phyloP scores from a whole-genome alignment of 2,329 filamentous ascomycete species.

The Boeremia exigua region DNA sequence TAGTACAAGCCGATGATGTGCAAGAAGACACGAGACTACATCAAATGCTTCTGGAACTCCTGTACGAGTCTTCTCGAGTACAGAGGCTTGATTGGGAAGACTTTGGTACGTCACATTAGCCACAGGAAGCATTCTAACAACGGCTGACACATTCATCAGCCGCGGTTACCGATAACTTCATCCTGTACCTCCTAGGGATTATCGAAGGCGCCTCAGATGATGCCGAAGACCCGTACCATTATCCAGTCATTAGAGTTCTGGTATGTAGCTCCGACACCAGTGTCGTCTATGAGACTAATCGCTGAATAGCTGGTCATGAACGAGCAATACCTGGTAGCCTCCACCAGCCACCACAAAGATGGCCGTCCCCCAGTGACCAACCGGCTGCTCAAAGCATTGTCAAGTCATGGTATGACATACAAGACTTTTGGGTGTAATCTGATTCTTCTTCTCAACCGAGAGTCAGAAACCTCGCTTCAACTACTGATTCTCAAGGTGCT shows the following conservation, averaged over 20 bases:
- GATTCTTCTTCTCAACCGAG: constrained; percentile 91
- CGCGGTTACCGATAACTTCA: constrained; percentile 75
- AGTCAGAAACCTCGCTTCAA: constrained; percentile 90
- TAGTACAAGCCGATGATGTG: constrained; percentile 70
- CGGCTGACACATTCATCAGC: constrained; percentile 46
- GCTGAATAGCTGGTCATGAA: constrained; percentile 81
- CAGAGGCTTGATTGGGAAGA: constrained; percentile 80
- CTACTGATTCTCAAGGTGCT: constrained; percentile 95
- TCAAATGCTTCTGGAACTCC: constrained; percentile 79
- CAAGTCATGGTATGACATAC: constrained; percentile 77
- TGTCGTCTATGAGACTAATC: not conserved
- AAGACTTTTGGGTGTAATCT: constrained; percentile 98
- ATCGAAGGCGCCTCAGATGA: constrained; percentile 90
- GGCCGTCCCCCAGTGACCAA: constrained; percentile 74
- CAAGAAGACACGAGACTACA: constrained; percentile 75
- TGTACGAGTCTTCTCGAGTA: constrained; percentile 97
- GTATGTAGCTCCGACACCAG: constrained; percentile 59
- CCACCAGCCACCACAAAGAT: constrained; percentile 48
- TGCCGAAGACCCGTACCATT: constrained; percentile 91
- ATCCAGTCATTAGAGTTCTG: constrained; percentile 89
- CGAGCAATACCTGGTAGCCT: constrained; percentile 93
- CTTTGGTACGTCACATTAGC: constrained; percentile 63
- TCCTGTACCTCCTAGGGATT: constrained; percentile 81
- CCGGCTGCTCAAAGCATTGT: constrained; percentile 89
- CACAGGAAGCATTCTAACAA: not conserved